These are phyloP conservation scores for Myochromella boudieri DNA, from an alignment of 768 basidiomycete species.

Conservation along the genomic window DNA sequence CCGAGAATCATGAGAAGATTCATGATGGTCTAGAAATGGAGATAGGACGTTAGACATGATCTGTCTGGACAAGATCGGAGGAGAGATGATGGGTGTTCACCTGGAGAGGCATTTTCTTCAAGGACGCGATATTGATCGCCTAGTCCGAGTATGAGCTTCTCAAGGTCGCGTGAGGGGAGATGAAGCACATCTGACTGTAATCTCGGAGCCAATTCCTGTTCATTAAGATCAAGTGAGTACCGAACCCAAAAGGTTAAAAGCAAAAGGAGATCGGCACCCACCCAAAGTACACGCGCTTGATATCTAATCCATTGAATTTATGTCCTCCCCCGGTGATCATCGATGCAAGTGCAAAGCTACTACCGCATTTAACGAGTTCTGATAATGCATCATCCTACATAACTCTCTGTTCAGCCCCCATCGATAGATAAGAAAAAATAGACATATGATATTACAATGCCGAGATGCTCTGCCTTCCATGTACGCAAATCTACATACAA, in stretches of 20 bases:
- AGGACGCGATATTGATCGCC: slow-evolving; percentile 81
- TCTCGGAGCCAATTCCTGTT: slow-evolving; percentile 84
- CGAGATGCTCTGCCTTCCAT: slow-evolving; percentile 85
- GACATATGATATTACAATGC: slow-evolving; percentile 74
- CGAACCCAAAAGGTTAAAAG: slow-evolving; percentile 3
- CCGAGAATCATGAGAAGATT: slow-evolving; percentile 90
- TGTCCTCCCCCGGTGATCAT: slow-evolving; percentile 57
- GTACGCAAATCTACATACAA: slow-evolving; percentile 62
- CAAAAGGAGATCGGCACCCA: slow-evolving; percentile 28
- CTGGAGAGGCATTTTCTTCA: slow-evolving; percentile 71
- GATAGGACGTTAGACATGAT: slow-evolving; percentile 3
- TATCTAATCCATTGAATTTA: slow-evolving; percentile 79
- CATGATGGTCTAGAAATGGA: slow-evolving; percentile 71
- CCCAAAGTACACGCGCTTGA: slow-evolving; percentile 86
- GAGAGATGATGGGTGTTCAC: slow-evolving; percentile 30
- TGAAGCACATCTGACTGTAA: slow-evolving; percentile 84
- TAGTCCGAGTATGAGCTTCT: slow-evolving; percentile 25
- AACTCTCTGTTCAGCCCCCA: slow-evolving; percentile 9
- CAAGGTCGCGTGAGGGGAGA: neutral
- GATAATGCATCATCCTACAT: slow-evolving; percentile 66
- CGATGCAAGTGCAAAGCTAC: slow-evolving; percentile 56
- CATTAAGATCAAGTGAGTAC: slow-evolving; percentile 3
- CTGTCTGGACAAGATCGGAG: neutral
- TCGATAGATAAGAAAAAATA: slow-evolving; percentile 6
- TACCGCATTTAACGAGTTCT: slow-evolving; percentile 56